A percentile compares a stretch with the other conserved stretches of the same genome.
These are phyloP conservation scores for Talaromyces atroroseus DNA, from an alignment of 2,329 filamentous ascomycete genomes.

Conservation along the genomic window DNA sequence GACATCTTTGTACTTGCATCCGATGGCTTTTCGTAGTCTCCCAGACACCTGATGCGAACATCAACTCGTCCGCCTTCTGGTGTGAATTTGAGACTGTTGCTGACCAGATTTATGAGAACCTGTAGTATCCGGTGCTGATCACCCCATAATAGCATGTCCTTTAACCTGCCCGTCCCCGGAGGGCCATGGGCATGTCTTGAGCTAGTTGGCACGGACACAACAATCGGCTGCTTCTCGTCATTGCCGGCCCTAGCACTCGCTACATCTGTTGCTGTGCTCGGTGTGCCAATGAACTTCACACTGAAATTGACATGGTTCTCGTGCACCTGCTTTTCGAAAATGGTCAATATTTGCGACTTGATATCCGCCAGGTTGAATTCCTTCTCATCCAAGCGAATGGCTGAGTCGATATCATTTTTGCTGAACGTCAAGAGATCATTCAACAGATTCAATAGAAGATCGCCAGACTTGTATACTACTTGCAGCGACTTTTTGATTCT, in stretches of 20 bases:
- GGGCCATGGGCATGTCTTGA: conserved; percentile 55
- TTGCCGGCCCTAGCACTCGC: conserved; percentile 6
- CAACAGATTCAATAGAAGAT: conserved; percentile 75
- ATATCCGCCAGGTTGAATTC: conserved; percentile 84
- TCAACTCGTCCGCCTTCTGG: conserved; percentile 68
- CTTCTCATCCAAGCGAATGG: conserved; percentile 72
- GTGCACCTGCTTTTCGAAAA: conserved; percentile 84
- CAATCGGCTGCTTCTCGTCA: conserved; percentile 15
- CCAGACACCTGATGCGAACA: conserved; percentile 67
- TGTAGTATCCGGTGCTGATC: conserved; percentile 87
- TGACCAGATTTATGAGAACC: conserved; percentile 73
- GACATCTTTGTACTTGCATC: conserved; percentile 45
- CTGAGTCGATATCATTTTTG: conserved; percentile 88
- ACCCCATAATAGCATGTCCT: conserved; percentile 87
- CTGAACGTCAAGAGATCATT: conserved; percentile 89
- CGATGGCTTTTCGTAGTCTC: conserved; percentile 15
- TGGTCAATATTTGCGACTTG: conserved; percentile 72
- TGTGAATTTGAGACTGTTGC: conserved; percentile 89
- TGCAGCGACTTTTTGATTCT: conserved; percentile 78
- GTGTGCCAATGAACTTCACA: conserved; percentile 62
- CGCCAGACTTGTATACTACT: conserved; percentile 82
- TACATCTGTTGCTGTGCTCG: conserved; percentile 25
- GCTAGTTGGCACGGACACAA: conserved; percentile 17
- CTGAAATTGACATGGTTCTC: conserved; percentile 70
- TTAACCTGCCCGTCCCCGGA: conserved; percentile 61